These are phyloP conservation scores for Prunus mongolica DNA, from an alignment of 306 rosid genomes.

Conservation along the genomic window DNA sequence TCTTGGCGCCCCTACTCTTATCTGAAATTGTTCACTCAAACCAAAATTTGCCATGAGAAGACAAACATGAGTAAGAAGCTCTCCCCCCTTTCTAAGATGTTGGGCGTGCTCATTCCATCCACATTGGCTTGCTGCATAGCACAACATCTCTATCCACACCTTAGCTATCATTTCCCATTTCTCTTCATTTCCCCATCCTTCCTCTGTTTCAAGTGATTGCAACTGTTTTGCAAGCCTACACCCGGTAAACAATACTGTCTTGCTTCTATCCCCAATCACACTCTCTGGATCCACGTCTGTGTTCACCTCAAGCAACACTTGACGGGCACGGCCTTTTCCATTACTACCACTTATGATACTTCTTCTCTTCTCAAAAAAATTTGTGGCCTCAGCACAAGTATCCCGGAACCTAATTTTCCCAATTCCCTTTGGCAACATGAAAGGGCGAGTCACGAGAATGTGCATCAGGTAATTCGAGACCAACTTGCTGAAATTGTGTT, in stretches of 20 bases:
- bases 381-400: too few species aligned
- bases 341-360: too few species aligned
- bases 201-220: not conserved
- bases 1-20: too few species aligned
- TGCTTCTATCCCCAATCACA: not conserved
- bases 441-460: too few species aligned
- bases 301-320: too few species aligned
- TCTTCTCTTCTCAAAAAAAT: too few species aligned
- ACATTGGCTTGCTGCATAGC: not conserved
- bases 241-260: not conserved
- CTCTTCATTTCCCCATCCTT: not conserved
- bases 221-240: not conserved
- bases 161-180: not conserved
- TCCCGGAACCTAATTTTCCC: too few species aligned
- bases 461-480: too few species aligned
- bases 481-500: conserved; percentile 1
- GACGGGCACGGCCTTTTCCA: too few species aligned
- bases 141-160: not conserved
- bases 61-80: not conserved
- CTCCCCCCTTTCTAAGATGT: not conserved
- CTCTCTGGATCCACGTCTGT: not conserved
- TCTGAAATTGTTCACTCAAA: not conserved
- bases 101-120: not conserved
- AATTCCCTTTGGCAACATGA: too few species aligned
- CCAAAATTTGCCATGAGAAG: conserved; percentile 7